Conservation (phyloP, 805 yeast genomes). For the Pichia deserticola region DNA sequence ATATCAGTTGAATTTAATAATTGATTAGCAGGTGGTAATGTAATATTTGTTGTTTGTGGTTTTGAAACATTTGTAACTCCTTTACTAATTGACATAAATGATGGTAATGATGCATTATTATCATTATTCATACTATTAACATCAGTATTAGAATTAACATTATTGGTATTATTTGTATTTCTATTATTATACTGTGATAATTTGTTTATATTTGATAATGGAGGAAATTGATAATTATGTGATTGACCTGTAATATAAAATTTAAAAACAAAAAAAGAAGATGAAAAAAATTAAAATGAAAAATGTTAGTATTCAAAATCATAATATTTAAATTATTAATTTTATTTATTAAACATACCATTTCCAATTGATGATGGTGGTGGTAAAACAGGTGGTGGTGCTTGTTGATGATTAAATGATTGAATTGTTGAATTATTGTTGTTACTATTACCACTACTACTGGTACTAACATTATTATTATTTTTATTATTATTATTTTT, state of each 20-base stretch:
- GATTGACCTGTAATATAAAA: slow-evolving; percentile 32
- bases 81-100: neutral
- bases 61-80: neutral
- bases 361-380: slow-evolving; percentile 12
- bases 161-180: slow-evolving; percentile 7
- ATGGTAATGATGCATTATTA: neutral
- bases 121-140: too few species aligned
- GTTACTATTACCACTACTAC: too few species aligned
- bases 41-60: neutral
- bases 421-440: neutral
- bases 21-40: slow-evolving; percentile 5
- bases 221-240: slow-evolving; percentile 41
- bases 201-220: slow-evolving; percentile 43
- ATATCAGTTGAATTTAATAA: slow-evolving; percentile 1
- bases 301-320: slow-evolving; percentile 1
- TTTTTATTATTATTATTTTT: too few species aligned
- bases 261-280: neutral
- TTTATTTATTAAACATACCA: slow-evolving; percentile 4
- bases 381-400: slow-evolving; percentile 8
- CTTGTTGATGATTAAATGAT: slow-evolving; percentile 5
- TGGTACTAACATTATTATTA: too few species aligned
- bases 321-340: too few species aligned
- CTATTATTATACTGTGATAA: slow-evolving; percentile 33
- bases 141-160: too few species aligned
- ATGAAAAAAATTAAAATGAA: neutral